Base-by-base conservation (phyloP, 1,139 yeast genomes). In the Scheffersomyces stambukii region DNA sequence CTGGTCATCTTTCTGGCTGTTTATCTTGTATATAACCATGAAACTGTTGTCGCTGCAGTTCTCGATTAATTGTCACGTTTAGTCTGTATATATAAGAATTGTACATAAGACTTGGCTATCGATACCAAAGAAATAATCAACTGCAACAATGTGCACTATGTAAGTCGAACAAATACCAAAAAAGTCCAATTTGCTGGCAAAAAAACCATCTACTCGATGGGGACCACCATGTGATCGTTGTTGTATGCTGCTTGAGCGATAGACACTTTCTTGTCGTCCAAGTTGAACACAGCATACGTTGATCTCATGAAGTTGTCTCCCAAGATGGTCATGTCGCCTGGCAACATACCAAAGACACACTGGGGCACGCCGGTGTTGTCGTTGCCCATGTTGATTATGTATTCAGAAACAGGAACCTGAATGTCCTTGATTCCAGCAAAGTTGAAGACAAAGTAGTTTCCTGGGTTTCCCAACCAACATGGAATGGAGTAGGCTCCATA, bases 221-320 rank as follows among this genome's bases (percentile, higher is more conserved):
- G 36, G 6, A 34, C 32, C 24, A 58, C 54, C 33, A 48, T 40
- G 35, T 42, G 50, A 17, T 46, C 49, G 25, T 49, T 41, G 29
- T 58, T 49, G 37, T 57, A 56, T 21, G 49, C 52, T 29, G 53
- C 51, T 38, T 61, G 69, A 6, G 69, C 70, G 35, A 65, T 37
- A 2, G 65, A 55, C 11, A 64, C 51, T 18, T 52, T 50, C 34
- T 57, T 48, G 30, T 57, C 61, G 16, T 64, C 71, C 39, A 64
- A 52, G 42, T 64, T 51, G 41, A 59, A 62, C 10, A 63, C 63
- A 5, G 60, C 40, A 42, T 64, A 65, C 23, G 55, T 52, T 23
- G 52, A 48, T 39, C 70, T 57, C 40, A 64, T 52, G 41, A 64
- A 61, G 44, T 59, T 57, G 38, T 54, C 62, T 3, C 67, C 68